Evolutionary conservation across 208 protist genomes (phyloP), one percentile per base, ranked within the genome.

Genomic region (Endotrypanum monterogeii): DNA sequence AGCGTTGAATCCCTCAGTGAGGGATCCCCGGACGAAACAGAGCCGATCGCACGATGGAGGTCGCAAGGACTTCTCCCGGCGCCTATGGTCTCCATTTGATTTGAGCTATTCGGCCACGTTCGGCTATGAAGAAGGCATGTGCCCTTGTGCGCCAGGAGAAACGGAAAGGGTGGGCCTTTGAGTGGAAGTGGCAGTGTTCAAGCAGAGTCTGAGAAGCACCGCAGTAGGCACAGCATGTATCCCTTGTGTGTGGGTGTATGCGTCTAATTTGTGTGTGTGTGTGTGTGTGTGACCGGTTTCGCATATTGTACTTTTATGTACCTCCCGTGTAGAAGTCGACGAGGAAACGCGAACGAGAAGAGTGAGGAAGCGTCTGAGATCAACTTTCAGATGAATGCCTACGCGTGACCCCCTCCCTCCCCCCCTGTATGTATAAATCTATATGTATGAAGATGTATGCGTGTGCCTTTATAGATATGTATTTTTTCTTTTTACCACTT

Each of bases 51-150:
- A 41, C 37, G 51, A 55, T 44, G 4, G 23, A 74, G 74, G 18
- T 74, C 61, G 62, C 75, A 80, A 8, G 75, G 75, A 48, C 46
- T 50, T 9, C 39, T 6, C 25, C 18, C 55, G 20, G 67, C 61
- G 5, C 39, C 37, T 9, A 80, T 46, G 1, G 67, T 39, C 7
- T 80, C 61, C 75, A 80, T 80, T 30, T 23, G 6, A 12, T 57
- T 55, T 11, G 25, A 65, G 60, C 60, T 65, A 65, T 23, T 9
- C 37, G 2, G 35, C 32, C 32, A 65, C 63, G 39, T 32, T 37
- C 12, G 51, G 6, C 12, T 39, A 28, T 16, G 63, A 25, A 11
- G 37, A 12, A 18, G 12, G 7, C 6, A 18, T 35, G 63, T 28
- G 63, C 46, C 46, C 23, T 28, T 51, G 6, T 4, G 48, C 9